phyloP scores from a whole-genome alignment of 108 stramenopile species.

The Conticribra guillardii region DNA sequence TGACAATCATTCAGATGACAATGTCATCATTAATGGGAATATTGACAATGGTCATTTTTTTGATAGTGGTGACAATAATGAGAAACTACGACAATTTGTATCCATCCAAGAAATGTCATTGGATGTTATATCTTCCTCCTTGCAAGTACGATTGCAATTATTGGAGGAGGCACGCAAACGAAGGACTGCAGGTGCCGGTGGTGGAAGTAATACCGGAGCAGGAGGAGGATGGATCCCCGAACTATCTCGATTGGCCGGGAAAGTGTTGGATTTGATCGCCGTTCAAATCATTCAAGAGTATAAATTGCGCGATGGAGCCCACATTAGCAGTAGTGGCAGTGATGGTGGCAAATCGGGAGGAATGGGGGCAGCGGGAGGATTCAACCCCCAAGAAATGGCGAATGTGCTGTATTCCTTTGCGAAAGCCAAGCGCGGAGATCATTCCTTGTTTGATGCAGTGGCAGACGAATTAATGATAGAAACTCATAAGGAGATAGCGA shows the following conservation, averaged over 20 bases:
- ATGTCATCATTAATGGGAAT: too few species aligned
- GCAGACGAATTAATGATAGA: conserved; percentile 49
- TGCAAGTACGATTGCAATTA: conserved; percentile 47
- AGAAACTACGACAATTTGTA: conserved; percentile 25
- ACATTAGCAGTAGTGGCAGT: not conserved
- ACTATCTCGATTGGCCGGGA: conserved; percentile 64
- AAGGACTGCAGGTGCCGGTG: conserved; percentile 8
- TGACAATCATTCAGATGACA: too few species aligned
- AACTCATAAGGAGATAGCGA: conserved; percentile 18
- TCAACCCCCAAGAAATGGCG: conserved; percentile 68
- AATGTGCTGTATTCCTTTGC: conserved; percentile 71
- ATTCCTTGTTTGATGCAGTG: conserved; percentile 51
- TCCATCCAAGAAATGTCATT: conserved; percentile 50
- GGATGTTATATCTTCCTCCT: conserved; percentile 42
- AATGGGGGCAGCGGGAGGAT: not conserved
- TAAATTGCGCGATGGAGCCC: not conserved
- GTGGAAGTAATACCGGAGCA: too few species aligned
- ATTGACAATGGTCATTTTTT: conserved; percentile 22
- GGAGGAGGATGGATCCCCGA: conserved; percentile 67
- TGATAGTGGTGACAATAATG: conserved; percentile 12
- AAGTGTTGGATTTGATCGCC: conserved; percentile 68
- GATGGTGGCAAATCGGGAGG: not conserved
- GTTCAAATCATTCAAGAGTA: conserved; percentile 38
- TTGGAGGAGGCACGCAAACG: conserved; percentile 50
- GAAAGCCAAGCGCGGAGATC: conserved; percentile 58